Evolutionary conservation across 202 grass and related monocot species (phyloP), one percentile per base, ranked within the genome.

Genomic region (Musa balbisiana): DNA sequence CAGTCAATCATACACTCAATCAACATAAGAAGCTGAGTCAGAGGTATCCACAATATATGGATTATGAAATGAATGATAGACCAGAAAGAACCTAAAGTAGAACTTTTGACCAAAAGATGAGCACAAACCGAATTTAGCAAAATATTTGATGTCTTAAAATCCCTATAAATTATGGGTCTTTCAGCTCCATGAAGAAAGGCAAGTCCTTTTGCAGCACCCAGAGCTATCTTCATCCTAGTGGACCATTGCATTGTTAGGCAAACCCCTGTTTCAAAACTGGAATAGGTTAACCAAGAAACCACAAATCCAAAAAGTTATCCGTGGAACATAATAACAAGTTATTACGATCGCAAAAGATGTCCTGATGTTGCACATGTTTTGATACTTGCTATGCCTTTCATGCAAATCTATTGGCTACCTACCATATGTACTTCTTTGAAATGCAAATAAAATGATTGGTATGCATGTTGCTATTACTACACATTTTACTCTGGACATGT

Each of bases 61-160:
- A 43, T 43, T 1, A 5, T 43, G 33, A 6, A 43, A 43, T 8
- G 33, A 43, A 43, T 43, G 33, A 69, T 24, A 69, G 49, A 9
- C 15, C 49, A 19, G 29, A 11, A 19, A 49, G 26, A 70, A 51
- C 33, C 33, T 20, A 19, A 70, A 43, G 29, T 70, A 51, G 11
- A 15, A 51, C 67, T 50, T 9, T 43, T 50, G 69, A 53, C 43
- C 66, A 72, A 64, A 77, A 27, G 76, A 72, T 49, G 69, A 76
- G 76, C 79, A 90, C 91, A 2, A 75, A 99, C 96, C 81, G 85
- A 82, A 56, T 99, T 89, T 81, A 99, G 80, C 83, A 99, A 90
- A 75, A 99, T 99, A 70, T 99, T 99, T 79, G 96, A 99, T 53
- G 96, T 90, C 80, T 99, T 99, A 85, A 99, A 99, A 84, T 99